Conservation (phyloP, 139 green algal species). For the Picochlorum sp. region DNA sequence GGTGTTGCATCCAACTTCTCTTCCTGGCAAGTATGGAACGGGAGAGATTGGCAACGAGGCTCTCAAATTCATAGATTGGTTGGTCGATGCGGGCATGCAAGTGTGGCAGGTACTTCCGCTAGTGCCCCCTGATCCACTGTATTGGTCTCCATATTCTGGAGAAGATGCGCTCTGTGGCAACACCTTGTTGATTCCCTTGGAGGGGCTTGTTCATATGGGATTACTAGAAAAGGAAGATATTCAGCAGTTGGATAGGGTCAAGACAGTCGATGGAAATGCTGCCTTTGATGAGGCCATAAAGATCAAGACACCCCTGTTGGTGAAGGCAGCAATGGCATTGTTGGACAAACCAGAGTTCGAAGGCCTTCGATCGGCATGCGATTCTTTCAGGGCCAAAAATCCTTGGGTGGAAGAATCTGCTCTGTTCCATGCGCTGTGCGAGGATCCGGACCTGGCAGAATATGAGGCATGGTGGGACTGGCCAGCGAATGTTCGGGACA, state of each 20-base stretch:
- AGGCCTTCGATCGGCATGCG: slow-evolving; percentile 35
- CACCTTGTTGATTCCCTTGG: slow-evolving; percentile 80
- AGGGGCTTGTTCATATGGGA: slow-evolving; percentile 72
- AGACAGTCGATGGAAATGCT: slow-evolving; percentile 12
- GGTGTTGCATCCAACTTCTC: slow-evolving; percentile 88
- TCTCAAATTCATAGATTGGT: slow-evolving; percentile 84
- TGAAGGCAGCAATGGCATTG: slow-evolving; percentile 54
- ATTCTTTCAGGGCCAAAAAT: slow-evolving; percentile 45
- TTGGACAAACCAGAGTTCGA: slow-evolving; percentile 32
- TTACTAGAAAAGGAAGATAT: slow-evolving; percentile 62
- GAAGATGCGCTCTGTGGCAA: slow-evolving; percentile 89
- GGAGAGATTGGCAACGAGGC: slow-evolving; percentile 79
- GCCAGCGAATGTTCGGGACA: slow-evolving; percentile 55
- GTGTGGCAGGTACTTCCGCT: slow-evolving; percentile 85
- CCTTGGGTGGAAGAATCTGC: slow-evolving; percentile 88
- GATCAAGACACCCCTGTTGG: slow-evolving; percentile 62
- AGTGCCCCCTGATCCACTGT: slow-evolving; percentile 84
- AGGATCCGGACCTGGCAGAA: slow-evolving; percentile 18
- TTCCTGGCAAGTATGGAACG: slow-evolving; percentile 79
- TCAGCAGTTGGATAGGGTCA: slow-evolving; percentile 12
- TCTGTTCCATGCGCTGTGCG: slow-evolving; percentile 66
- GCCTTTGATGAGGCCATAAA: slow-evolving; percentile 14
- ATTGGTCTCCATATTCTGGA: slow-evolving; percentile 85
- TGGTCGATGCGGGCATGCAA: slow-evolving; percentile 54
- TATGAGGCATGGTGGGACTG: slow-evolving; percentile 87